Base-by-base conservation (phyloP, 352 stramenopile genomes). In the Phytophthora syringae region DNA sequence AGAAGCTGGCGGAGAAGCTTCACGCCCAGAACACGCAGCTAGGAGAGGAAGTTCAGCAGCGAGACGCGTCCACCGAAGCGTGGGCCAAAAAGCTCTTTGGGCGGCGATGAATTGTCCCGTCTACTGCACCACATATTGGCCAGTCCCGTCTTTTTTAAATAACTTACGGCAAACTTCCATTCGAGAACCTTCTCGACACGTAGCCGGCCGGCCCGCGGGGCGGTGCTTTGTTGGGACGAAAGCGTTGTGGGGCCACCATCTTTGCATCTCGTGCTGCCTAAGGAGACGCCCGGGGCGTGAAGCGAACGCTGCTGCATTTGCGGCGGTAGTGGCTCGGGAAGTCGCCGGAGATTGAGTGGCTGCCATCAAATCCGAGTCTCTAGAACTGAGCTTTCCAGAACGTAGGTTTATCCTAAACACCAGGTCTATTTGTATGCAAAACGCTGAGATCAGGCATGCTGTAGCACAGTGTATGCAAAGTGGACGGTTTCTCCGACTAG, bases 101-200 rank as follows among this genome's bases (percentile, higher is more conserved):
- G 0, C 20, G 40, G 27, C 22, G 34, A 28, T 56, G 24, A 24
- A 48, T 49, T 40, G 52, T 18, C 45, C 53, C n/a, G 44, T 68
- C 60, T 68, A 58, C 45, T 59, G 47, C 21, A 42, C 42, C 20
- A 40, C 42, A 48, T n/a, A n/a, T n/a, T n/a, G n/a, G n/a, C n/a
- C n/a, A n/a, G n/a, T n/a, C n/a, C n/a, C n/a, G n/a, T n/a, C n/a
- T n/a, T n/a, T n/a, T n/a, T n/a, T n/a, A n/a, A n/a, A n/a, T n/a
- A n/a, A n/a, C n/a, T n/a, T n/a, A n/a, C n/a, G n/a, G n/a, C n/a
- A n/a, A n/a, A n/a, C n/a, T n/a, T n/a, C n/a, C n/a, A n/a, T 73
- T 73, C 59, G 52, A 73, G 65, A 73, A 73, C 59, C 40, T 73
- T 73, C 65, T 73, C 25, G 59, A 64, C 52, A 60, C 64, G 51